Percentiles rank a stretch among this genome's conserved stretches.
Evolutionary conservation across 371 early-diverging fungal species (phyloP).

Genomic region (Actinomucor elegans): DNA sequence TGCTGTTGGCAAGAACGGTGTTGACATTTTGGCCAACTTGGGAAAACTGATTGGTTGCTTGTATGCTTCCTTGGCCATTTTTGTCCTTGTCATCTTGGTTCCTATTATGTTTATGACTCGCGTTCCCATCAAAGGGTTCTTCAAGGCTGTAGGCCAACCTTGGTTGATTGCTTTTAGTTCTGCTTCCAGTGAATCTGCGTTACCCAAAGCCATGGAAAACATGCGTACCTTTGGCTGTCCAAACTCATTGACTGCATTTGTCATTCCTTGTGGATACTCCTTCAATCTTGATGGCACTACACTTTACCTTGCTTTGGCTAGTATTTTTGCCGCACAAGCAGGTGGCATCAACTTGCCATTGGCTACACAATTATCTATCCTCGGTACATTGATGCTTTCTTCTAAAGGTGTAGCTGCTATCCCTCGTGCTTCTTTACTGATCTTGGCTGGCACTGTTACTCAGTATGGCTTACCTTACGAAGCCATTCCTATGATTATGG

Average conservation of each 20-base stretch:
- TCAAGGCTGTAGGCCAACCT: slow-evolving; percentile 59
- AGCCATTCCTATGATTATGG: slow-evolving; percentile 63
- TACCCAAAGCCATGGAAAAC: slow-evolving; percentile 74
- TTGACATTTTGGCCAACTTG: slow-evolving; percentile 59
- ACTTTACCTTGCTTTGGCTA: slow-evolving; percentile 69
- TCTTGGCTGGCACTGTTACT: slow-evolving; percentile 16
- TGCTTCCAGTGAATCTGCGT: slow-evolving; percentile 82
- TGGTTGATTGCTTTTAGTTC: slow-evolving; percentile 82
- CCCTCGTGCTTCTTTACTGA: slow-evolving; percentile 67
- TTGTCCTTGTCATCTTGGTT: slow-evolving; percentile 59
- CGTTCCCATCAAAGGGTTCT: slow-evolving; percentile 59
- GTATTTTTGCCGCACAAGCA: slow-evolving; percentile 71
- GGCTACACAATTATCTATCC: slow-evolving; percentile 34
- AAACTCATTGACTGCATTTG: slow-evolving; percentile 69
- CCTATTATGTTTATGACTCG: slow-evolving; percentile 65
- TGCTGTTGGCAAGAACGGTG: slow-evolving; percentile 70
- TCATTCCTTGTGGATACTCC: slow-evolving; percentile 69
- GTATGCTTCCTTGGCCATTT: slow-evolving; percentile 62
- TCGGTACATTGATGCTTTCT: slow-evolving; percentile 75
- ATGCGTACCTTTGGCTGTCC: slow-evolving; percentile 77
- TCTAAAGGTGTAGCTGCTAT: slow-evolving; percentile 84
- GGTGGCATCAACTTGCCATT: slow-evolving; percentile 52
- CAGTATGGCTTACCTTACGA: slow-evolving; percentile 62
- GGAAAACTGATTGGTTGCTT: slow-evolving; percentile 73
- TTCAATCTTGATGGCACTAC: slow-evolving; percentile 86